phyloP scores from a whole-genome alignment of 768 basidiomycete genomes.

The Guyanaporus albipodus region DNA sequence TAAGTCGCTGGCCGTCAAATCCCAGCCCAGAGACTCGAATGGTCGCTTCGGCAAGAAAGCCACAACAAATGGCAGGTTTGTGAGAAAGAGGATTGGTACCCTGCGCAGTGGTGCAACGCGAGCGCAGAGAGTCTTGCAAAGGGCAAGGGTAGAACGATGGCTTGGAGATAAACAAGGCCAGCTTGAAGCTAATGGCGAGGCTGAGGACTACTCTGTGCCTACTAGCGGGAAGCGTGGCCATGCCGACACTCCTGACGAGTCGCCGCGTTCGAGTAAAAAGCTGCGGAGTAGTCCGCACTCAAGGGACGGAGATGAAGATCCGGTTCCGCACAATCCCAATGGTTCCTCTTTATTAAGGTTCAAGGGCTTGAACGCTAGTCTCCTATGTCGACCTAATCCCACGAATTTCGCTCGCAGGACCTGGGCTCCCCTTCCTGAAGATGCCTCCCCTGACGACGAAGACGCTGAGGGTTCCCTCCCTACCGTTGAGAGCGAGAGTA shows the following conservation, averaged over 20 bases:
- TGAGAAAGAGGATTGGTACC: constrained; percentile 33
- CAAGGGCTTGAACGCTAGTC: constrained; percentile 38
- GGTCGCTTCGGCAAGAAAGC: constrained; percentile 67
- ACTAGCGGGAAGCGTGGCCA: constrained; percentile 24
- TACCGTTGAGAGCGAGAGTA: constrained; percentile 45
- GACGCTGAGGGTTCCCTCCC: constrained; percentile 31
- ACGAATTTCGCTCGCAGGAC: constrained; percentile 54
- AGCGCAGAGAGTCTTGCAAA: constrained; percentile 39
- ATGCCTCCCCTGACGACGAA: constrained; percentile 31
- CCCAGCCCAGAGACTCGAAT: constrained; percentile 59
- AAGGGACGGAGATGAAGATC: constrained; percentile 26
- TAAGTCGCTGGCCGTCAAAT: constrained; percentile 42
- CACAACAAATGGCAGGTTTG: constrained; percentile 41
- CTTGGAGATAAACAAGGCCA: constrained; percentile 27
- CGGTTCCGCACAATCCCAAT: constrained; percentile 24
- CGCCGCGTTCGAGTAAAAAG: constrained; percentile 27
- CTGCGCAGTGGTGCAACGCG: constrained; percentile 31
- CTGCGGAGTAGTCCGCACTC: constrained; percentile 16
- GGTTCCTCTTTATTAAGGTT: constrained; percentile 27
- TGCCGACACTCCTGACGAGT: constrained; percentile 20
- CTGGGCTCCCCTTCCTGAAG: constrained; percentile 44
- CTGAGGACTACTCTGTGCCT: constrained; percentile 10
- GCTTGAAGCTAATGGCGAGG: constrained; percentile 11
- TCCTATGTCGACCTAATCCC: constrained; percentile 59
- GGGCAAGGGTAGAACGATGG: constrained; percentile 40